Base-by-base conservation (phyloP, 768 basidiomycete genomes). In the Fibroporia radiculosa region DNA sequence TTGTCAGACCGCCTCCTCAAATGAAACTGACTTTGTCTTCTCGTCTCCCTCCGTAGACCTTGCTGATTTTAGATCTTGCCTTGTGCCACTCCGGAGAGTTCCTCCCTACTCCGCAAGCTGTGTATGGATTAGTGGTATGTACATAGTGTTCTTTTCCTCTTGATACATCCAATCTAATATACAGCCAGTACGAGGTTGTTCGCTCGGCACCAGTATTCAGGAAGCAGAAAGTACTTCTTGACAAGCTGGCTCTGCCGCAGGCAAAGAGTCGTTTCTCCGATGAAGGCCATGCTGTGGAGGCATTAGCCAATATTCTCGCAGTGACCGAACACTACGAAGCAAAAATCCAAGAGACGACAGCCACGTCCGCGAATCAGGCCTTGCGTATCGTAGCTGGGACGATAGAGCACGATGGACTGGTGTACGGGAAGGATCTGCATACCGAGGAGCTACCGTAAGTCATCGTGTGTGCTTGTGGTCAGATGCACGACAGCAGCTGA, bases 111-210 rank as follows among this genome's bases (percentile, higher is more conserved):
- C 71, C 83, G 4, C 60, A 61, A 19, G 70, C 77, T 7, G 46
- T 78, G 4, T 78, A 84, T 47, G 75, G 78, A 42, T 66, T 84
- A 20, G 69, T 84, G 44, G 84, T 84, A 61, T 53, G 80, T 63
- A 27, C 26, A 48, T 22, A 33, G 25, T 22, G 12, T 31, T 40
- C 40, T 35, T 12, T 18, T 40, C 27, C 13, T 24, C 32, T 31
- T 1, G n/a, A n/a, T n/a, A n/a, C n/a, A n/a, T n/a, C n/a, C n/a
- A n/a, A n/a, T n/a, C n/a, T n/a, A n/a, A n/a, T 6, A 24, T 44
- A 27, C 22, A 25, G 24, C n/a, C 34, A 84, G 80, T 84, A 85
- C 49, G 81, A 85, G 51, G 65, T 84, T 16, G 73, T 83, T 18
- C 73, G 81, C 16, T 78, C 77, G 4, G 66, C 74, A 4, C 50